Conservation (phyloP, 331 rosid species). For the Malus hybrid region DNA sequence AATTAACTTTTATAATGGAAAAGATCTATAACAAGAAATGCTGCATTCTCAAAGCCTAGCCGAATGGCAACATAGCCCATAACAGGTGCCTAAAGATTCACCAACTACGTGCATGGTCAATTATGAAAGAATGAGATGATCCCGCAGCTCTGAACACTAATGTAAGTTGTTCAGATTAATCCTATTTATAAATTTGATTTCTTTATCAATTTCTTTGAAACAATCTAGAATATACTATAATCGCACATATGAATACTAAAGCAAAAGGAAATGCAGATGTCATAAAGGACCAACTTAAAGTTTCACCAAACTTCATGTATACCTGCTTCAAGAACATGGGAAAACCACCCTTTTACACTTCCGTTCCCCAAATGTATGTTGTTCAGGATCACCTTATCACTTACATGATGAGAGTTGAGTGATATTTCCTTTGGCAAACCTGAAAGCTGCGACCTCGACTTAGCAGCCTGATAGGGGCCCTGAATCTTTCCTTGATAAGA, state of each 20-base stretch:
- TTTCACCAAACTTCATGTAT: constrained; percentile 12
- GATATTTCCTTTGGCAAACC: constrained; percentile 45
- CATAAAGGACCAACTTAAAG: neutral
- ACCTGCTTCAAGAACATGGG: constrained; percentile 64
- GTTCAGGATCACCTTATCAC: constrained; percentile 26
- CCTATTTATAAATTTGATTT: neutral
- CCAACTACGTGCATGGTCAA: neutral
- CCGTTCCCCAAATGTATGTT: constrained; percentile 41
- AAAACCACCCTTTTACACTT: constrained; percentile 46
- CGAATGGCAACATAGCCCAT: neutral
- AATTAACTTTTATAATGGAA: neutral
- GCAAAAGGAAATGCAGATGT: neutral
- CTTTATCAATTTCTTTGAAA: neutral
- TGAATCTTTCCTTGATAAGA: constrained; percentile 34
- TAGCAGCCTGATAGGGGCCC: constrained; percentile 30
- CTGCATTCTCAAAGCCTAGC: neutral
- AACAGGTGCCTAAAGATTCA: neutral
- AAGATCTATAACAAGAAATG: neutral
- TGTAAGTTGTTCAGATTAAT: constrained; percentile 2
- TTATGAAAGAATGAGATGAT: neutral
- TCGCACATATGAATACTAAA: neutral
- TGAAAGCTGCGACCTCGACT: constrained; percentile 30
- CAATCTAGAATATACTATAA: neutral
- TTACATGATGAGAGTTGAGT: constrained; percentile 31
- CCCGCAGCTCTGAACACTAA: constrained; percentile 8